phyloP scores from a whole-genome alignment of 1,284 basidiomycete genomes.

The Ganoderma lucidum region DNA sequence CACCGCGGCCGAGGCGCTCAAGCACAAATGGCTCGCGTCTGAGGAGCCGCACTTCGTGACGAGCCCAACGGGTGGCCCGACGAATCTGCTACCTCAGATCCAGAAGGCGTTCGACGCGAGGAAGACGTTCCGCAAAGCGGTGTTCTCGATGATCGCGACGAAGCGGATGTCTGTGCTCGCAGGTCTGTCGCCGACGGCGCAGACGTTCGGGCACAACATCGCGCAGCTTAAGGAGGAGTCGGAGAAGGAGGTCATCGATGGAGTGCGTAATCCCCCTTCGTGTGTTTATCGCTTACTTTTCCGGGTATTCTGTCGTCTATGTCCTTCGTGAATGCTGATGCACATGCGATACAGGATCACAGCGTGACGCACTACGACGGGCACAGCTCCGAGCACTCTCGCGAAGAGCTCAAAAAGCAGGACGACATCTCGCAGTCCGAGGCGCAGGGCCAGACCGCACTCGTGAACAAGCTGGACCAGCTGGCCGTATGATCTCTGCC shows the following conservation, averaged over 20 bases:
- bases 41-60: slow-evolving; percentile 74
- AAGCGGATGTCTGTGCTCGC: slow-evolving; percentile 75
- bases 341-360: slow-evolving; percentile 43
- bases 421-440: slow-evolving; percentile 41
- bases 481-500: slow-evolving; percentile 27
- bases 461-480: slow-evolving; percentile 33
- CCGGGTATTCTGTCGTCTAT: too few species aligned
- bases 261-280: slow-evolving; percentile 45
- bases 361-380: slow-evolving; percentile 60
- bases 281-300: too few species aligned
- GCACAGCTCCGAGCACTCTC: slow-evolving; percentile 24
- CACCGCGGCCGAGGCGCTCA: slow-evolving; percentile 74
- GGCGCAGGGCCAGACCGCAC: slow-evolving; percentile 26
- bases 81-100: slow-evolving; percentile 87
- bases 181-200: slow-evolving; percentile 52
- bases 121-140: slow-evolving; percentile 88
- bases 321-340: slow-evolving; percentile 35
- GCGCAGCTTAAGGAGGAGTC: slow-evolving; percentile 83
- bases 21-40: slow-evolving; percentile 84
- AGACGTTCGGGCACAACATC: slow-evolving; percentile 68
- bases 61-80: slow-evolving; percentile 67
- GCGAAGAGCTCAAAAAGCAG: slow-evolving; percentile 37
- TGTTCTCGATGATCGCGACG: slow-evolving; percentile 86
- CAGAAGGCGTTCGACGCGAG: slow-evolving; percentile 90
- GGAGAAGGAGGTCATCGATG: slow-evolving; percentile 82